Base-by-base conservation (phyloP, 2,329 filamentous ascomycete species). In the Aspergillus candidus region DNA sequence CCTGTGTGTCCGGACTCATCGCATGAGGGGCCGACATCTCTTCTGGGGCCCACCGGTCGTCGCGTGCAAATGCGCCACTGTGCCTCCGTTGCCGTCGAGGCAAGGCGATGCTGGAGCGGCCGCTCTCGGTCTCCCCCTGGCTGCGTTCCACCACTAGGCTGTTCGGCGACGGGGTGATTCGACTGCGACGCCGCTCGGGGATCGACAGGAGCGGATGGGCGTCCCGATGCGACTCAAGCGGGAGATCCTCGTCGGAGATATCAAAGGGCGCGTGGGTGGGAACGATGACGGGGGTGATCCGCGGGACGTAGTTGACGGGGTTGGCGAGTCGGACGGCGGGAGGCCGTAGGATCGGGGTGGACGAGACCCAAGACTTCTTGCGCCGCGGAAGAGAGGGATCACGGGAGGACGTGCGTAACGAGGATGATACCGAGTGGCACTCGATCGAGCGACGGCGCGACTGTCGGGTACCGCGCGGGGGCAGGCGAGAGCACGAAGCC, bases 251-350 rank as follows among this genome's bases (percentile, higher is more conserved):
- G 57, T 62, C 56, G 6, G 60, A 64, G 43, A 36, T 47, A 41
- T 54, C 49, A n/a, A 44, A 53, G 32, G 62, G 54, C 38, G 18
- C 18, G 18, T 22, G 18, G 18, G 65, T 62, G 22, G 66, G 59
- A 41, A 74, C 54, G 14, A 67, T 67, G 32, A 76, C 62, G 44
- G 73, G 72, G 38, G 74, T 75, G 29, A 68, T 65, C 46, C 76
- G 74, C 33, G 77, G 79, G 38, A 79, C 76, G 64, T 77, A 73
- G 58, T 82, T 82, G 56, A 79, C 71, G 32, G 79, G 79, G 60
- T 81, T 81, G 67, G 78, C 79, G 49, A 82, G 72, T 45, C 77
- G 71, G 42, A 76, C 73, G 30, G 74, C 68, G 43, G 72, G 68
- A 29, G 65, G 62, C 34, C 61, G 56, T 44, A 54, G 46, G 51